Base-by-base conservation (phyloP, 371 early-diverging fungal genomes). In the Mucor velutinosus region DNA sequence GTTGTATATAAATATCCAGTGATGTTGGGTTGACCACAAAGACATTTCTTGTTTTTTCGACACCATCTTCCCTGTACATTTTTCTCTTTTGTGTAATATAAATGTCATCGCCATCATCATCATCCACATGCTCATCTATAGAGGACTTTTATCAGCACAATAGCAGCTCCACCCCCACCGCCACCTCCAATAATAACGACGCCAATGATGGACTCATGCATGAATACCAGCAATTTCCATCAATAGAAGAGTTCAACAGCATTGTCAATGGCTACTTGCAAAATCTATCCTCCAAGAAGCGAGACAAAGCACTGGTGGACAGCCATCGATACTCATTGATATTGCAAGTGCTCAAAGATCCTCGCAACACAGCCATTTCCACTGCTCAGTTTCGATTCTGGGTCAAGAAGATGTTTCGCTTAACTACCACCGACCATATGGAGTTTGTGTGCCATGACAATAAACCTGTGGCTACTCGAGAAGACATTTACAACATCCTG, bases 351-450 rank as follows among this genome's bases (percentile, higher is more conserved):
- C 71, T 88, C 14, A 80, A 81, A 43, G 87, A 88, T 57, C 88
- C 88, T 19, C 76, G 83, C 32, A 88, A 88, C 61, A 88, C 88
- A 0, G 76, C 85, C n/a, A 81, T 86, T 21, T 86, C 88, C 17
- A 88, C 88, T 2, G 88, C 88, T 6, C 88, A 88, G 65, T 88
- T 88, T 64, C 76, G 87, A 14, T 88, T 88, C 65, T 88, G 88
- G 87, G 88, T 85, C 41, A 88, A 88, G 68, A 88, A 87, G 64
- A 88, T 88, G 88, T 88, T 88, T 68, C 77, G 80, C 12, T 76
- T 88, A 12, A 23, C 60, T 3, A 73, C 67, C 15, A 43, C 63
- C 3, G 74, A 76, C 47, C 67, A 73, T 3, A 74, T 69, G 10
- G 82, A 83, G 10, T 66, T 76, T 37, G 84, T 88, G 4, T 85